Percentiles rank a stretch among this genome's conserved stretches.
These are phyloP conservation scores for Trichomonascaceae sp. DNA, from an alignment of 1,139 yeast genomes.

Conservation along the genomic window DNA sequence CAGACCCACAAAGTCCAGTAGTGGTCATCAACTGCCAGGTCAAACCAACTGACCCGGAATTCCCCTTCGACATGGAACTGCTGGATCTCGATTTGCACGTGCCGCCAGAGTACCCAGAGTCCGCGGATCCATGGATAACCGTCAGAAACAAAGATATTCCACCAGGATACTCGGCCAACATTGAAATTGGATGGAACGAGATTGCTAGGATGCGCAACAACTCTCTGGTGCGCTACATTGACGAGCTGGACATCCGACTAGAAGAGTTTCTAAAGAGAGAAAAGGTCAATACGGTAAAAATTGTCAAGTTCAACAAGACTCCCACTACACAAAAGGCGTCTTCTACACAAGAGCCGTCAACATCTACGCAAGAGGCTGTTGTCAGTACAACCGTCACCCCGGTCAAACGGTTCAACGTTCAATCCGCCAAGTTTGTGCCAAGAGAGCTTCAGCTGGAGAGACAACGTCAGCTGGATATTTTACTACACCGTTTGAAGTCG, in stretches of 20 bases:
- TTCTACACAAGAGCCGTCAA: not conserved
- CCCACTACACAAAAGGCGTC: conserved; percentile 1
- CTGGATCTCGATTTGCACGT: conserved; percentile 41
- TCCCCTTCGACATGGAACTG: conserved; percentile 47
- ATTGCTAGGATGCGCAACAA: conserved; percentile 32
- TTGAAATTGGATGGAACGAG: conserved; percentile 48
- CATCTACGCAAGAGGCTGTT: not conserved
- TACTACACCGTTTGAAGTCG: conserved; percentile 12
- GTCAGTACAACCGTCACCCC: not conserved
- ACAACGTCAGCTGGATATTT: conserved; percentile 12
- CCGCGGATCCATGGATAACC: conserved; percentile 16
- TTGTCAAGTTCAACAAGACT: conserved; percentile 23
- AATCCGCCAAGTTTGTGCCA: conserved; percentile 12
- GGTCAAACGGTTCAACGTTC: conserved; percentile 3
- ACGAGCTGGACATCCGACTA: conserved; percentile 43
- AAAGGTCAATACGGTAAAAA: conserved; percentile 42
- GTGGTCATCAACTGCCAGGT: conserved; percentile 8
- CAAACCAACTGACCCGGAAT: conserved; percentile 59
- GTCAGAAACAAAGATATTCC: conserved; percentile 63
- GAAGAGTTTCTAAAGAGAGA: conserved; percentile 47
- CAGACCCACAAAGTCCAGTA: not conserved
- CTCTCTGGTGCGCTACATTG: conserved; percentile 37
- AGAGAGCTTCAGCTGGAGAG: conserved; percentile 11
- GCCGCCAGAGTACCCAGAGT: conserved; percentile 43
- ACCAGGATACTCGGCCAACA: conserved; percentile 50